These are phyloP conservation scores for Colletotrichum incanum DNA, from an alignment of 2,329 filamentous ascomycete species.

Conservation along the genomic window DNA sequence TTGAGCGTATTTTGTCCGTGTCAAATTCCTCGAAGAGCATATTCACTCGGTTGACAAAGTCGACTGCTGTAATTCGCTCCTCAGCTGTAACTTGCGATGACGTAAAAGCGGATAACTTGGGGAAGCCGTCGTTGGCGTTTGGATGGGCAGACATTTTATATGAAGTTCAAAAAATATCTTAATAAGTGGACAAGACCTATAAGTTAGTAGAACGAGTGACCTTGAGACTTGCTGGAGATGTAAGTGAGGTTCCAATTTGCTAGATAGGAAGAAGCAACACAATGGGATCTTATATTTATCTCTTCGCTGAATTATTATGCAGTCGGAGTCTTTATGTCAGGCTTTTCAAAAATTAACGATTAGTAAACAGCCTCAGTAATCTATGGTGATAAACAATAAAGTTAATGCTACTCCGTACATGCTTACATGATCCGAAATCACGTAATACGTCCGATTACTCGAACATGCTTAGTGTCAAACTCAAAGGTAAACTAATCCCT, in stretches of 20 bases:
- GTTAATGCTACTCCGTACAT: no score
- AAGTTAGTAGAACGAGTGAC: not conserved
- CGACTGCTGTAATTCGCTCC: not conserved
- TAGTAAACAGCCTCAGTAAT: not conserved
- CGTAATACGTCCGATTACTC: not conserved
- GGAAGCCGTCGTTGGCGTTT: not conserved
- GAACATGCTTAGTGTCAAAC: not conserved
- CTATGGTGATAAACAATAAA: not conserved
- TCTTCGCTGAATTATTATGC: not conserved
- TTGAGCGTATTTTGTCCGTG: no score
- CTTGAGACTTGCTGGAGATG: not conserved
- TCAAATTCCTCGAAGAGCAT: no score
- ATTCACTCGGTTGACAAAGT: not conserved
- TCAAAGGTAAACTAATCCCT: no score
- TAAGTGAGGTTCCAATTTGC: accelerated
- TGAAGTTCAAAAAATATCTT: not conserved
- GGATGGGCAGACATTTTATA: not conserved
- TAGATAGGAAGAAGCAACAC: not conserved
- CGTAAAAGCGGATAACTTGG: not conserved
- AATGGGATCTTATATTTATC: not conserved
- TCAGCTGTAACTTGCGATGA: not conserved
- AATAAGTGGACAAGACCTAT: not conserved
- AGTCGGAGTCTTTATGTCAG: not conserved
- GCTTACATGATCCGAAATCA: not conserved
- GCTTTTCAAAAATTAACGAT: not conserved